Percentiles rank a stretch among this genome's conserved stretches.
Evolutionary conservation across 208 protist species (phyloP).

Genomic region (Leishmania tarentolae): DNA sequence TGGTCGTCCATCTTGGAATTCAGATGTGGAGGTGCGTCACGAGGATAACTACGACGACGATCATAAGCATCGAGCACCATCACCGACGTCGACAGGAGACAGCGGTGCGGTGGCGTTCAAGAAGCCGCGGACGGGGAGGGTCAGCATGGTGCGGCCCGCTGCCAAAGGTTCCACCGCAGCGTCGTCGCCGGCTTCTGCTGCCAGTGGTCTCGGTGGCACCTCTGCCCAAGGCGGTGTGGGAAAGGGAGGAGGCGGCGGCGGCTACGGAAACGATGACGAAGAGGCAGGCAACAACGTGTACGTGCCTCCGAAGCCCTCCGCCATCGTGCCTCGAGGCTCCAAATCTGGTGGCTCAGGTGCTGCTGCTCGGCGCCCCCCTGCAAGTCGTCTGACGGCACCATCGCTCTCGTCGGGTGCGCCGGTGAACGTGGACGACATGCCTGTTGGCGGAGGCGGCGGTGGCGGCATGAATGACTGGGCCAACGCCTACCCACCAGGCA

Average conservation of each 20-base stretch:
- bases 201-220: not conserved
- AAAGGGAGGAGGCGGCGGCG: not conserved
- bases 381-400: slow-evolving; percentile 2
- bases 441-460: slow-evolving; percentile 37
- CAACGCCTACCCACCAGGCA: slow-evolving; percentile 48
- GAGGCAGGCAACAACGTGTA: slow-evolving; percentile 12
- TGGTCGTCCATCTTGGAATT: slow-evolving; percentile 63
- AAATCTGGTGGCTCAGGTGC: not conserved
- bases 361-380: slow-evolving; percentile 9
- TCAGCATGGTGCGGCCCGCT: not conserved
- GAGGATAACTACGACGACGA: slow-evolving; percentile 17
- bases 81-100: not conserved
- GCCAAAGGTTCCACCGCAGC: not conserved
- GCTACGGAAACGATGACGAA: slow-evolving; percentile 6
- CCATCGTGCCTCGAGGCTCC: not conserved
- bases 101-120: slow-evolving; percentile 23
- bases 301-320: slow-evolving; percentile 1
- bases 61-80: not conserved
- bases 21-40: slow-evolving; percentile 44
- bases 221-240: not conserved
- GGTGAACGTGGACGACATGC: slow-evolving; percentile 53
- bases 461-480: slow-evolving; percentile 37
- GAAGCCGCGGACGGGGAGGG: slow-evolving; percentile 25
- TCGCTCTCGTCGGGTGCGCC: not conserved
- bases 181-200: not conserved